phyloP scores from a whole-genome alignment of 768 basidiomycete species.

The Tubosaeta sp. region DNA sequence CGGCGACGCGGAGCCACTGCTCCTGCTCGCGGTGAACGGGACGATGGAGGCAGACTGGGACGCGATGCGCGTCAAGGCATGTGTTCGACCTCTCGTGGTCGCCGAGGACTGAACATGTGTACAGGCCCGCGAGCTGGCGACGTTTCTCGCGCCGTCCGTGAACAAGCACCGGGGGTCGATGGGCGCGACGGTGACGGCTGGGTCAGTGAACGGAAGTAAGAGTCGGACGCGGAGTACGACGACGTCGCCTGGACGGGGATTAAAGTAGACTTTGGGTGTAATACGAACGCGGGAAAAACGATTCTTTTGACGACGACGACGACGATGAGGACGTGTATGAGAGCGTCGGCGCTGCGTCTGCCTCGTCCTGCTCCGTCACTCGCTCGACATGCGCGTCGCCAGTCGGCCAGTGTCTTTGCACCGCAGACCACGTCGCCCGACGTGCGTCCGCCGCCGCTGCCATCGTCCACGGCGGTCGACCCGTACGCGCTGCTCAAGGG shows the following conservation, averaged over 20 bases:
- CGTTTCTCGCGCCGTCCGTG: constrained; percentile 34
- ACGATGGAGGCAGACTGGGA: constrained; percentile 62
- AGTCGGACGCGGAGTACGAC: constrained; percentile 25
- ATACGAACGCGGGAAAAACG: constrained; percentile 23
- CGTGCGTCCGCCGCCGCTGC: constrained; percentile 13
- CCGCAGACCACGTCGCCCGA: constrained; percentile 13
- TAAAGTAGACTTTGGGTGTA: not conserved
- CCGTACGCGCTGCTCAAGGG: constrained; percentile 67
- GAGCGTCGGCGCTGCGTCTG: constrained; percentile 15
- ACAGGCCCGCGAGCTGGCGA: constrained; percentile 31
- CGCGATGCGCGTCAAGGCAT: constrained; percentile 57
- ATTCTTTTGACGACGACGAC: constrained; percentile 3
- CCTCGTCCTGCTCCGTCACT: constrained; percentile 6
- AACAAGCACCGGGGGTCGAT: constrained; percentile 34
- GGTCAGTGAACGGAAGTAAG: constrained; percentile 16
- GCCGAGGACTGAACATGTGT: not conserved
- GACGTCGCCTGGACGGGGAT: constrained; percentile 27
- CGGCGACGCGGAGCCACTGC: constrained; percentile 41
- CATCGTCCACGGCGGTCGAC: constrained; percentile 37
- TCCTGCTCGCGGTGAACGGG: constrained; percentile 69
- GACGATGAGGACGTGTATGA: constrained; percentile 22
- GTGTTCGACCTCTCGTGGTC: constrained; percentile 7
- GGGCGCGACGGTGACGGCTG: constrained; percentile 5
- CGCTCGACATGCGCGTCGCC: constrained; percentile 29
- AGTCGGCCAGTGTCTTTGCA: constrained; percentile 39